Evolutionary conservation across 306 rosid species (phyloP), one percentile per base, ranked within the genome.

Genomic region (Cucurbita ficifolia): DNA sequence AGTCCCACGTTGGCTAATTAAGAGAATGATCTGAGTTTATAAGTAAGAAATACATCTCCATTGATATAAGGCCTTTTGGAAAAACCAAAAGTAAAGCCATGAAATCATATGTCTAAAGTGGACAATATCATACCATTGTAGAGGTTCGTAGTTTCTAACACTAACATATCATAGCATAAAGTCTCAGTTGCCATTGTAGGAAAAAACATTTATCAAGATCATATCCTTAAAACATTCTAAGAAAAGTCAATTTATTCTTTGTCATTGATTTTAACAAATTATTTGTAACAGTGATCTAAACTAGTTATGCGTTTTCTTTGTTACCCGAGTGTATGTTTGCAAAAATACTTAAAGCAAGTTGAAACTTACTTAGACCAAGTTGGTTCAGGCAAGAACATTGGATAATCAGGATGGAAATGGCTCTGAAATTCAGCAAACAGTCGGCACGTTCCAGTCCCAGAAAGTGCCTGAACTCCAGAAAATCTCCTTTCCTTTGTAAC

Each of bases 281-380:
- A 51, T 14, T 14, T 48, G 12, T 14, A 5, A 16, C 7, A 51
- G 14, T 16, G 19, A 51, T 51, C n/a, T 51, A 16, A 51, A 51
- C 2, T 17, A 51, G 19, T 21, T 8, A 5, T 16, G 19, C 17
- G 55, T 17, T 51, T 51, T 17, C 8, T 16, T 10, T 12, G 16
- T 46, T 46, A 46, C 51, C 16, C 16, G 51, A 46, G 51, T 11
- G 4, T 14, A 51, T 52, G 56, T 16, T 21, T 52, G 18, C 24
- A 53, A 22, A 8, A 51, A 16, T 51, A 51, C 55, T 51, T 51
- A 4, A 51, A 51, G 17, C n/a, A 45, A 49, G 53, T 18, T 16
- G n/a, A 79, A 43, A 70, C 80, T 42, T 65, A 82, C 85, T 82
- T 82, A 64, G 80, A 76, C 85, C 85, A 82, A 48, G 85, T 82